These are phyloP conservation scores for Mycena citricolor DNA, from an alignment of 1,284 basidiomycete genomes.

Conservation along the genomic window DNA sequence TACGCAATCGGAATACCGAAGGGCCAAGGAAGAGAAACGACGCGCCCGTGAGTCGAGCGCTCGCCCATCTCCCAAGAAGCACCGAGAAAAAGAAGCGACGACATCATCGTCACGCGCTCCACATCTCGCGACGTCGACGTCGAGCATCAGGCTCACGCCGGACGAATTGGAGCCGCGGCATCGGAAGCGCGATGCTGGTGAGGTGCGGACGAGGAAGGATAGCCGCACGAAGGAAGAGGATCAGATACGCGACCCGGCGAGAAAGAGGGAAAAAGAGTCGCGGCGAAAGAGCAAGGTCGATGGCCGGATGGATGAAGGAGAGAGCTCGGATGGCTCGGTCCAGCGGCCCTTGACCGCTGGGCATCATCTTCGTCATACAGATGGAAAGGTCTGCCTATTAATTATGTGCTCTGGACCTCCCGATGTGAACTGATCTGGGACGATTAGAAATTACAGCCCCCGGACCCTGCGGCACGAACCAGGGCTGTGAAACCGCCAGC, in stretches of 20 bases:
- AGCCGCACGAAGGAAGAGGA: slow-evolving; percentile 7
- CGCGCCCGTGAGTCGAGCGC: too few relatives aligned
- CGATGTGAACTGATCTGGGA: slow-evolving; percentile 14
- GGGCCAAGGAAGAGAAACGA: slow-evolving; percentile 8
- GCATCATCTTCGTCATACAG: slow-evolving; percentile 2
- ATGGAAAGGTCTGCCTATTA: too few relatives aligned
- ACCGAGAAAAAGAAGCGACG: background rate
- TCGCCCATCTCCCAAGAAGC: slow-evolving; percentile 9
- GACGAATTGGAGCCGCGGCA: slow-evolving; percentile 11
- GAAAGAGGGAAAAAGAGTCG: slow-evolving; percentile 14
- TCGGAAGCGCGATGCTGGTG: slow-evolving; percentile 10
- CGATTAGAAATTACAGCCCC: too few relatives aligned
- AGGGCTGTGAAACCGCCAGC: too few relatives aligned
- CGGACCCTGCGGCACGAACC: too few relatives aligned
- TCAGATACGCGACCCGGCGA: slow-evolving; percentile 8
- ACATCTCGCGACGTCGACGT: slow-evolving; percentile 9
- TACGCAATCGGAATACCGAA: slow-evolving; percentile 6
- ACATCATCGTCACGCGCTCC: too few relatives aligned
- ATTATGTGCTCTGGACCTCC: background rate
- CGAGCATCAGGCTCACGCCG: slow-evolving; percentile 6
- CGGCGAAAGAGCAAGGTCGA: slow-evolving; percentile 7
- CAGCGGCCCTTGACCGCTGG: slow-evolving; percentile 16
- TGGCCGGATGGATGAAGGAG: slow-evolving; percentile 23
- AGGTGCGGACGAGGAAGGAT: slow-evolving; percentile 15
- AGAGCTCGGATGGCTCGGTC: slow-evolving; percentile 31